Evolutionary conservation across 257 asterid genomes (phyloP), one percentile per base, ranked within the genome.

Genomic region (Solanum sejunctum): DNA sequence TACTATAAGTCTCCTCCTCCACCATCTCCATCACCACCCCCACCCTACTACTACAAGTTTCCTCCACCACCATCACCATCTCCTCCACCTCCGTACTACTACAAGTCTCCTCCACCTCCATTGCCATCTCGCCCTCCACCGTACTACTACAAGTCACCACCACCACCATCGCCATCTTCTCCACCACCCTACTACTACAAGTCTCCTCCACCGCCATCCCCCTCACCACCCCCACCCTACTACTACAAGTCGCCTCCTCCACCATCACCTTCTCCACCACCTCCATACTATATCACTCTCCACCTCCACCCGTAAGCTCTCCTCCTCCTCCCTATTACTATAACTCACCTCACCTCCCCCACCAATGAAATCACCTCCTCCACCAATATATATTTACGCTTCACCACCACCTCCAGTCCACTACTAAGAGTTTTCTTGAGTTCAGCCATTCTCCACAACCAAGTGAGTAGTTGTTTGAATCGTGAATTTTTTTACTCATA

Each of bases 371-470:
- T 41, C 52, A 49, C 82, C 85, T 54, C 85, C 87, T 39, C 82
- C 86, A 51, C 86, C 77, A 17, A 52, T 63, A n/a, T 86, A 83
- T 69, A 58, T 56, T 45, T 86, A 86, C 39, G 28, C 86, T 43
- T 86, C 88, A 11, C 86, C 88, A 56, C 88, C 88, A 21, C 88
- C 88, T 10, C 84, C 85, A 15, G 54, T 81, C 7, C 51, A 81
- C 18, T 82, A 71, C 80, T 85, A 71, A 45, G 57, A n/a, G 28
- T 10, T 21, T 23, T 9, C 12, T 1, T 7, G 55, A 70, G 43
- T 39, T 18, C 60, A 7, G 0, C 60, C 82, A 3, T n/a, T 43
- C 55, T 85, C 83, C n/a, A 7, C 67, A 69, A 52, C 11, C 47
- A 60, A 10, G 88, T 85, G 36, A 54, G 88, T 69, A 12, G 60